Evolutionary conservation across 2,329 filamentous ascomycete genomes (phyloP).

Genomic region (Periglandula ipomoeae): DNA sequence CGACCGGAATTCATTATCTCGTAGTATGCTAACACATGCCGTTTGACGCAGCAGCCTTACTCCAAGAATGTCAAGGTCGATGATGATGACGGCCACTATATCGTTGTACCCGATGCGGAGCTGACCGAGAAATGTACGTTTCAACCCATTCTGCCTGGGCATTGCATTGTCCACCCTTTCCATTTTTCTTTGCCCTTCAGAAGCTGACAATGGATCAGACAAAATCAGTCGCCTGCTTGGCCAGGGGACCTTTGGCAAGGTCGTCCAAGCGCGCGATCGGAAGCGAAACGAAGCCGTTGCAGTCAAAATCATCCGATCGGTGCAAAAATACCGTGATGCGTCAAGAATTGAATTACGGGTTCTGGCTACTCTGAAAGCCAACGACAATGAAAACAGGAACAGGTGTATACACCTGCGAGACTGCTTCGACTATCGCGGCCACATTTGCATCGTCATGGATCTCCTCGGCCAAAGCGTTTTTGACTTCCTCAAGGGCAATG

Average conservation of each 20-base stretch:
- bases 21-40: background rate
- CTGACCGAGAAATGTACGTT: slow-evolving; percentile 82
- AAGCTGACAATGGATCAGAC: slow-evolving; percentile 42
- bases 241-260: slow-evolving; percentile 96
- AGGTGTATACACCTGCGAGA: slow-evolving; percentile 94
- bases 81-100: slow-evolving; percentile 95
- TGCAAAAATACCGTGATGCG: slow-evolving; percentile 96
- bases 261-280: slow-evolving; percentile 83
- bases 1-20: background rate
- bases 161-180: background rate
- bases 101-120: slow-evolving; percentile 78
- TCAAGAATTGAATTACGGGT: slow-evolving; percentile 91
- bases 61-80: slow-evolving; percentile 68
- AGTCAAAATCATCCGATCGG: slow-evolving; percentile 96
- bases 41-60: slow-evolving; percentile 21
- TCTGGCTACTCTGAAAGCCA: slow-evolving; percentile 80
- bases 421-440: slow-evolving; percentile 93
- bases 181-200: background rate
- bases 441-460: slow-evolving; percentile 81
- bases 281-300: slow-evolving; percentile 71
- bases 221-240: slow-evolving; percentile 83
- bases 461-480: slow-evolving; percentile 91
- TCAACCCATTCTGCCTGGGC: background rate
- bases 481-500: slow-evolving; percentile 92
- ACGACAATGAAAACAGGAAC: slow-evolving; percentile 86